These are phyloP conservation scores for Cyclotella choctawhatcheeana DNA, from an alignment of 108 stramenopile species.

Conservation along the genomic window DNA sequence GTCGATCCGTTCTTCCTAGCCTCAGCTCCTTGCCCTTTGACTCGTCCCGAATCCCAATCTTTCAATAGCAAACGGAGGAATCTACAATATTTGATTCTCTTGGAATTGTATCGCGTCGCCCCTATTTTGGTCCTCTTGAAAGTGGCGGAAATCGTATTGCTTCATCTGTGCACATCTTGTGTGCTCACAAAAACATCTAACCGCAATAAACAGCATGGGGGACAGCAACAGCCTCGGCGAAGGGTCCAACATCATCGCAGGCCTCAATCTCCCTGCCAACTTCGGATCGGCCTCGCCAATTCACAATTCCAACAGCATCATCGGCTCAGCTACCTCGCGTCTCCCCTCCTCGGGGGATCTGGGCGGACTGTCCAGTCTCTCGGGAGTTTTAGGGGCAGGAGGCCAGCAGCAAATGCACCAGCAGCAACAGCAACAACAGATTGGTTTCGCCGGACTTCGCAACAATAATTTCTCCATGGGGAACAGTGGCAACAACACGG, in stretches of 20 bases:
- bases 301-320: background rate
- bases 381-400: conserved; percentile 2
- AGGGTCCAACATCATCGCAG: conserved; percentile 6
- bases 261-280: conserved; percentile 16
- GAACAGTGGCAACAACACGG: conserved; percentile 3
- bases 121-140: background rate
- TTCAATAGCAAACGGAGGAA: too few relatives aligned
- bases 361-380: conserved; percentile 14
- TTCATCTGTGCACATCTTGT: background rate
- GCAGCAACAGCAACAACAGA: conserved; percentile 10
- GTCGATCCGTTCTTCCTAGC: too few relatives aligned
- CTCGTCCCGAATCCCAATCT: too few relatives aligned
- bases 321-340: conserved; percentile 11
- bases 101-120: too few relatives aligned
- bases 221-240: conserved; percentile 19
- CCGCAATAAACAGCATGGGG: conserved; percentile 2
- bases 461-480: conserved; percentile 9
- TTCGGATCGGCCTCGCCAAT: conserved; percentile 15
- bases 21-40: too few relatives aligned
- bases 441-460: conserved; percentile 2
- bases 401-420: conserved; percentile 10
- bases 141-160: background rate
- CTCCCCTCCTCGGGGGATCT: background rate
- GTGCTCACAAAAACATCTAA: background rate
- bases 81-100: too few relatives aligned